Base-by-base conservation (phyloP, 225 moss, liverwort and hornwort genomes). In the Pleurozium schreberi region DNA sequence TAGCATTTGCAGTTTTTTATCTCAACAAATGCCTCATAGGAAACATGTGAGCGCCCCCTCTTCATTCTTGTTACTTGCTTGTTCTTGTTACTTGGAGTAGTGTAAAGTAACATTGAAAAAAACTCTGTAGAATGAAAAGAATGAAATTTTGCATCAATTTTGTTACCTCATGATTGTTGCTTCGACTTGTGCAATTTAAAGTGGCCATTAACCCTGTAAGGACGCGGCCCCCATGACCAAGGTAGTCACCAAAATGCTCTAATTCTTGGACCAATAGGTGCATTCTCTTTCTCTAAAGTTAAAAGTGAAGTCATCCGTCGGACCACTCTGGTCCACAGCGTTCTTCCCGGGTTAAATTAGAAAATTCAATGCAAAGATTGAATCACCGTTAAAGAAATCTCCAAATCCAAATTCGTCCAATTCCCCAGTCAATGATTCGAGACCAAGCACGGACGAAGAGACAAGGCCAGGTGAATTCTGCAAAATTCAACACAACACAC, bases 371-470 rank as follows among this genome's bases (percentile, higher is more conserved):
- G 89, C 28, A 73, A 78, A 14, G 33, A 88, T 62, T 26, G 28
- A 42, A 93, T 84, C 89, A 95, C 96, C 93, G 49, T 95, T 95
- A 84, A 96, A 96, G 18, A 92, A 96, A 89, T 96, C 95, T 84
- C 95, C 95, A 67, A 96, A 91, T 42, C 95, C 96, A 70, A 98
- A 95, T 64, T 96, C 94, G 87, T 96, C 95, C 36, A 96, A 92
- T 47, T 94, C 90, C 78, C 93, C 93, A 30, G 94, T 98, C 92
- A 96, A 88, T 78, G 96, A 98, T 82, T 95, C 94, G 33, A 98
- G 93, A 61, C 96, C 96, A 92, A 96, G 92, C 95, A 91, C 90
- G 60, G 96, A 95, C 8, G 96, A 96, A 73, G 94, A 93, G 42
- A 98, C 30, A 66, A 95, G 92, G 63, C 96, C 96, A 53, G 93